A percentile compares a stretch with the other conserved stretches of the same genome.
Conservation (phyloP, 2,329 filamentous ascomycete species). For the Atkinsonella texensis region DNA sequence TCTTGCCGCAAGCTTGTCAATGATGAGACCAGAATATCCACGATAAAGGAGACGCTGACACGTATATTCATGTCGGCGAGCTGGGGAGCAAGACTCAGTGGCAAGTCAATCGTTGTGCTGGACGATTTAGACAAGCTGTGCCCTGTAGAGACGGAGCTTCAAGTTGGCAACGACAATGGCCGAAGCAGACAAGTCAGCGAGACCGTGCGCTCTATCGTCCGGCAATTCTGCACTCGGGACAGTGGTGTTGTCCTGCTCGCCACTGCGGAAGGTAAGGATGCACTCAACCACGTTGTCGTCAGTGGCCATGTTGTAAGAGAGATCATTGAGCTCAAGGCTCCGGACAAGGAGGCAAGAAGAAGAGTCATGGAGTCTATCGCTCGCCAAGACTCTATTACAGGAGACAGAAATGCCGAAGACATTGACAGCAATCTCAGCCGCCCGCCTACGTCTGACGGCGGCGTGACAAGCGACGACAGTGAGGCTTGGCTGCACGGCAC, state of each 20-base stretch:
- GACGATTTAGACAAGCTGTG: constrained; percentile 92
- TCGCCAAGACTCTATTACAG: constrained; percentile 34
- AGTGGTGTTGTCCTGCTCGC: constrained; percentile 78
- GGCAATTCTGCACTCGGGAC: constrained; percentile 69
- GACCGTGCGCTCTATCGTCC: constrained; percentile 68
- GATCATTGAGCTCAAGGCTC: constrained; percentile 79
- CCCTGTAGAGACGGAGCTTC: constrained; percentile 84
- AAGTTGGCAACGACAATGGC: constrained; percentile 87
- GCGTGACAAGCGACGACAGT: constrained; percentile 35
- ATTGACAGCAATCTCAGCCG: constrained; percentile 36
- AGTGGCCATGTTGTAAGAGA: constrained; percentile 88
- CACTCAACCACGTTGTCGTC: constrained; percentile 79
- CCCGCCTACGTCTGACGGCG: constrained; percentile 44
- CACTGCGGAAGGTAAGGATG: constrained; percentile 87
- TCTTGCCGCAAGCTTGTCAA: constrained; percentile 78
- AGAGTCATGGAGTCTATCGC: constrained; percentile 74
- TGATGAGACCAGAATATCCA: constrained; percentile 79
- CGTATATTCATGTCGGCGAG: constrained; percentile 78
- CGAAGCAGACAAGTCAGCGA: constrained; percentile 89
- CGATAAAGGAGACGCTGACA: constrained; percentile 78
- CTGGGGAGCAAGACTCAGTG: constrained; percentile 82
- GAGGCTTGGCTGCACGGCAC: constrained; percentile 68
- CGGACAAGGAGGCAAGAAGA: constrained; percentile 79
- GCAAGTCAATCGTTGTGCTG: constrained; percentile 71
- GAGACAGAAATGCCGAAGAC: constrained; percentile 24